Percentiles rank a stretch among this genome's conserved stretches.
phyloP scores from a whole-genome alignment of 1,284 basidiomycete species.

The Pyrrhoderma noxium region DNA sequence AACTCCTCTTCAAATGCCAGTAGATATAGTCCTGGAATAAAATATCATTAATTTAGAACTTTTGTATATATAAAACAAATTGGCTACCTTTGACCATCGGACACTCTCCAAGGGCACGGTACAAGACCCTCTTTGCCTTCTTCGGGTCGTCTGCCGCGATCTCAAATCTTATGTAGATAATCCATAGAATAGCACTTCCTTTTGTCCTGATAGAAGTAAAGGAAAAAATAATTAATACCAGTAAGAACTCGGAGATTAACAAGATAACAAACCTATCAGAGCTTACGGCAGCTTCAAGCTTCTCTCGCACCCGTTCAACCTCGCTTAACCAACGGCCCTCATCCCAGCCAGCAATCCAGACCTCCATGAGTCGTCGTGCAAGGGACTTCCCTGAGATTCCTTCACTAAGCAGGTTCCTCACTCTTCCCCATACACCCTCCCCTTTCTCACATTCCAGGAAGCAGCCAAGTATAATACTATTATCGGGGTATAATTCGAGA shows the following conservation, averaged over 20 bases:
- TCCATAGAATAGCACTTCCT: constrained; percentile 68
- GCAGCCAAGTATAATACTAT: constrained; percentile 67
- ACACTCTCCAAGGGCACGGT: constrained; percentile 76
- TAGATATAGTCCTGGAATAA: constrained; percentile 69
- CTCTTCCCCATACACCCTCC: constrained; percentile 64
- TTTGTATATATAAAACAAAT: constrained; percentile 1
- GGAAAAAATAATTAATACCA: constrained; percentile 5
- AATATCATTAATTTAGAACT: constrained; percentile 13
- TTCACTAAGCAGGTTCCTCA: constrained; percentile 44
- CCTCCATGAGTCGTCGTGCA: constrained; percentile 51
- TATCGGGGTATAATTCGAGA: constrained; percentile 56
- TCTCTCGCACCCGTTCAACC: constrained; percentile 59
- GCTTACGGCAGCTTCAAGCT: constrained; percentile 54
- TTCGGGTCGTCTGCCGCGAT: constrained; percentile 51
- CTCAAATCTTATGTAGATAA: constrained; percentile 79
- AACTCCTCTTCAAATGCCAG: constrained; percentile 70
- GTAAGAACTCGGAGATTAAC: constrained; percentile 6
- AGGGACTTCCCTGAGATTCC: constrained; percentile 44
- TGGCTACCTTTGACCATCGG: constrained; percentile 68
- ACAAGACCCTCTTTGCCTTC: constrained; percentile 72
- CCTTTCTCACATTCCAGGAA: constrained; percentile 76
- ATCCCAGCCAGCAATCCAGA: constrained; percentile 77
- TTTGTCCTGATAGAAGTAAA: too few species aligned
- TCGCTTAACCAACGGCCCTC: constrained; percentile 60
- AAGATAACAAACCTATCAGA: constrained; percentile 47